Conservation (phyloP, 2,329 filamentous ascomycete genomes). For the Macrophomina tecta region DNA sequence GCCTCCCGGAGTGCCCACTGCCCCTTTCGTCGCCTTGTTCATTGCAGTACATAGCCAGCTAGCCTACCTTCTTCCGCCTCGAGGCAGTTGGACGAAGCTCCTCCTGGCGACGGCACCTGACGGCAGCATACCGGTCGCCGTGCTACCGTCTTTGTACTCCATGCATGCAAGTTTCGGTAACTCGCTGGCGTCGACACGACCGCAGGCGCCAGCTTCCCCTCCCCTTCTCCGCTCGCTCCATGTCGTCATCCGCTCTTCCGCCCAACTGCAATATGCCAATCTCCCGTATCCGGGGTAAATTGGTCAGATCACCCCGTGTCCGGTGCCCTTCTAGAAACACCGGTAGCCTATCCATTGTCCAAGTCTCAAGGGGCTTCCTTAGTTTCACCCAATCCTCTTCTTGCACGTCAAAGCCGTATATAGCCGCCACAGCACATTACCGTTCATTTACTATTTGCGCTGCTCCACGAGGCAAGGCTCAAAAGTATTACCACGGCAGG, state of each 20-base stretch:
- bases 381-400: not conserved
- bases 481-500: no score
- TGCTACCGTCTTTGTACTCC: not conserved
- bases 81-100: conserved; percentile 3
- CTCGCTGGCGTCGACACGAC: not conserved
- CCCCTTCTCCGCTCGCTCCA: not conserved
- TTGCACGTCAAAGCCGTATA: conserved; percentile 13
- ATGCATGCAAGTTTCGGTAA: conserved; percentile 11
- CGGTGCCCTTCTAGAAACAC: not conserved
- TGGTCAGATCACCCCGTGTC: conserved; percentile 19
- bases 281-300: conserved; percentile 24
- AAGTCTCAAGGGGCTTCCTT: not conserved
- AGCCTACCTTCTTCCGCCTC: not conserved
- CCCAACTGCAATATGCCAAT: conserved; percentile 8
- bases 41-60: not conserved
- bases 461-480: no score
- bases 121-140: not conserved
- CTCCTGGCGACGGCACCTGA: not conserved
- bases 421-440: not conserved
- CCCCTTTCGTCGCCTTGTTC: conserved; percentile 3
- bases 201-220: conserved; percentile 13
- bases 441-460: no score
- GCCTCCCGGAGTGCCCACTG: not conserved
- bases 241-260: conserved; percentile 18
- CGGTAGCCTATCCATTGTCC: not conserved